Evolutionary conservation across 768 basidiomycete genomes (phyloP).

Genomic region (Lactarius sp.): DNA sequence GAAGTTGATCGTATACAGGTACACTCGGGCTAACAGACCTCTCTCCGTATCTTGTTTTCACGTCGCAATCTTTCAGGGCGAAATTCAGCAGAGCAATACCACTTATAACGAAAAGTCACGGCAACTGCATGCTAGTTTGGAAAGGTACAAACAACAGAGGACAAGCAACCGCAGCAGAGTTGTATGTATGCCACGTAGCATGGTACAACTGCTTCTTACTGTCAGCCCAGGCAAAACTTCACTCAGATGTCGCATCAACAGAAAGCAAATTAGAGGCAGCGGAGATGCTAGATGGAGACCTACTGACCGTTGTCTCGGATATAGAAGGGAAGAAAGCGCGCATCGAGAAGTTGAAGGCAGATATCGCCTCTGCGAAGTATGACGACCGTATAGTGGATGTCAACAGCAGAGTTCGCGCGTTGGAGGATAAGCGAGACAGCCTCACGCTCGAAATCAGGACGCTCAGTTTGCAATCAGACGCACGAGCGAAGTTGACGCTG

Average conservation of each 20-base stretch:
- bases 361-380: constrained; percentile 56
- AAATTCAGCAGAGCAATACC: constrained; percentile 51
- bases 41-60: background rate
- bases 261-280: constrained; percentile 56
- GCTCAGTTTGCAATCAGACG: constrained; percentile 74
- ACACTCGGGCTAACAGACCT: constrained; percentile 11
- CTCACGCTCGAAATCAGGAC: constrained; percentile 66
- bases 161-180: constrained; percentile 51
- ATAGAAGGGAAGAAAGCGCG: constrained; percentile 65
- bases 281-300: constrained; percentile 48
- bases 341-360: constrained; percentile 53
- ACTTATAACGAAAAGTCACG: constrained; percentile 60
- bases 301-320: constrained; percentile 52
- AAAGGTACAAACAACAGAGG: constrained; percentile 50
- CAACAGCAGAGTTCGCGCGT: constrained; percentile 43
- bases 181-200: constrained; percentile 35
- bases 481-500: constrained; percentile 71
- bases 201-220: background rate
- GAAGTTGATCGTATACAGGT: constrained; percentile 71
- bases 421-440: constrained; percentile 66
- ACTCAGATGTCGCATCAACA: constrained; percentile 45
- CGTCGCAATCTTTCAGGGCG: constrained; percentile 38
- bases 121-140: constrained; percentile 51
- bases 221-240: constrained; percentile 31
- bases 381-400: constrained; percentile 60